phyloP scores from a whole-genome alignment of 148 eudicot genomes.

The Silene conica region DNA sequence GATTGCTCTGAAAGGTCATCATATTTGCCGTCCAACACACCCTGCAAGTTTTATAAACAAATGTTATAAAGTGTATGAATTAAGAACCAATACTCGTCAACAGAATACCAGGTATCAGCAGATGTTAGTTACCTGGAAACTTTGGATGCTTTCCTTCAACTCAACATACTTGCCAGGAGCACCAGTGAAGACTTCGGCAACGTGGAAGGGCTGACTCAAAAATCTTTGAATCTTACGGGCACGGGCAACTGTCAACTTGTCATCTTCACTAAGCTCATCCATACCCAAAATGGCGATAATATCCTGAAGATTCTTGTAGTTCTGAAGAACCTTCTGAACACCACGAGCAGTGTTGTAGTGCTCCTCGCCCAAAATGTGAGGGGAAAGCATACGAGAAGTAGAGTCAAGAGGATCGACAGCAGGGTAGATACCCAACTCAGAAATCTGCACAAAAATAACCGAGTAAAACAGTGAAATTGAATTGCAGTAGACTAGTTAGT shows the following conservation, averaged over 20 bases:
- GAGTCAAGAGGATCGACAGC: constrained; percentile 96
- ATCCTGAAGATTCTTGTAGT: constrained; percentile 97
- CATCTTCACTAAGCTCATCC: constrained; percentile 99
- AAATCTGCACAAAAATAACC: constrained; percentile 43
- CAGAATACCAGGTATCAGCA: neutral
- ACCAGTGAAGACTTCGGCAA: constrained; percentile 98
- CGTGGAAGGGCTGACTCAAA: constrained; percentile 99
- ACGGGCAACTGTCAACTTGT: constrained; percentile 95
- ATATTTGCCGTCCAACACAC: constrained; percentile 92
- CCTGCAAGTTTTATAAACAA: constrained; percentile 35
- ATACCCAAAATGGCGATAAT: constrained; percentile 98
- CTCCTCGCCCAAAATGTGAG: constrained; percentile 89
- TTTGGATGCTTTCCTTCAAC: constrained; percentile 83
- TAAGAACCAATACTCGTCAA: too few species aligned
- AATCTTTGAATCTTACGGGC: constrained; percentile 92
- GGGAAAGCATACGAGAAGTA: constrained; percentile 97
- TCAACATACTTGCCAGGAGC: constrained; percentile 98
- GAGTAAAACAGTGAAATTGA: neutral
- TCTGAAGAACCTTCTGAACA: constrained; percentile 92
- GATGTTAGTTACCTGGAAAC: constrained; percentile 76
- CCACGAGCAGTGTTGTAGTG: constrained; percentile 99
- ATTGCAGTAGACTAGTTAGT: neutral
- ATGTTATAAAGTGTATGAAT: too few species aligned
- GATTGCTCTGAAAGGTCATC: constrained; percentile 96
- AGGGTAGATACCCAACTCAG: constrained; percentile 99